Percentiles rank a stretch among this genome's conserved stretches.
These are phyloP conservation scores for Suillus bovinus DNA, from an alignment of 768 basidiomycete genomes.

Conservation along the genomic window DNA sequence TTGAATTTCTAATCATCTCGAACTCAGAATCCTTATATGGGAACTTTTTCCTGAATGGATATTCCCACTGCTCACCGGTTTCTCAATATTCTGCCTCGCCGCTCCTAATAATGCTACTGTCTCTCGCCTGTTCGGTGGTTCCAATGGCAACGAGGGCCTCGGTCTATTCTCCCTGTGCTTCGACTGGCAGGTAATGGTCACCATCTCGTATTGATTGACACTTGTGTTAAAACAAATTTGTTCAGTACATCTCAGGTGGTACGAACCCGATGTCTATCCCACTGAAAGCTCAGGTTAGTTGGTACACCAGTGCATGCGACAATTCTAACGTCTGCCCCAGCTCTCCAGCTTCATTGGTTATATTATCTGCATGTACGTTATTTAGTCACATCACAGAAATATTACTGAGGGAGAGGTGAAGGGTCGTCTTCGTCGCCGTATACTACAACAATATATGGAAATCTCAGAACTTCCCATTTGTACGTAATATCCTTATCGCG, in stretches of 20 bases:
- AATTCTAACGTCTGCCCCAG: constrained; percentile 10
- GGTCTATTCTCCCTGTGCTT: constrained; percentile 58
- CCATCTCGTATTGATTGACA: constrained; percentile 30
- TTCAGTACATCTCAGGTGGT: constrained; percentile 29
- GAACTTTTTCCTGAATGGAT: constrained; percentile 40
- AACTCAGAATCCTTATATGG: constrained; percentile 41
- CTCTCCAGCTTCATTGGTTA: constrained; percentile 51
- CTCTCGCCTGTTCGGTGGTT: constrained; percentile 60
- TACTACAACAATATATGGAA: constrained; percentile 57
- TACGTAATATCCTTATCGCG: constrained; percentile 15
- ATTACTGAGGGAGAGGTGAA: not conserved
- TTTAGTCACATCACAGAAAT: too few relatives aligned
- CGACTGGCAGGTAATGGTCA: constrained; percentile 51
- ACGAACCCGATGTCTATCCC: constrained; percentile 55
- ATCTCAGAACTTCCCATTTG: constrained; percentile 60
- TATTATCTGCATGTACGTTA: constrained; percentile 47
- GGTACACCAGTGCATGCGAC: not conserved
- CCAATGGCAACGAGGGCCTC: constrained; percentile 62
- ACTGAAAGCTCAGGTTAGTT: constrained; percentile 44
- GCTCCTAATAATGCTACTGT: constrained; percentile 49
- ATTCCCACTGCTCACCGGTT: constrained; percentile 47
- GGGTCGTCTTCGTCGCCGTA: constrained; percentile 34
- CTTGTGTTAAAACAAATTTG: constrained; percentile 40
- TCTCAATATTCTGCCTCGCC: constrained; percentile 57
- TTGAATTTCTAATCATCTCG: not conserved